Base-by-base conservation (phyloP, 108 stramenopile genomes). In the Fragilaria crotonensis region DNA sequence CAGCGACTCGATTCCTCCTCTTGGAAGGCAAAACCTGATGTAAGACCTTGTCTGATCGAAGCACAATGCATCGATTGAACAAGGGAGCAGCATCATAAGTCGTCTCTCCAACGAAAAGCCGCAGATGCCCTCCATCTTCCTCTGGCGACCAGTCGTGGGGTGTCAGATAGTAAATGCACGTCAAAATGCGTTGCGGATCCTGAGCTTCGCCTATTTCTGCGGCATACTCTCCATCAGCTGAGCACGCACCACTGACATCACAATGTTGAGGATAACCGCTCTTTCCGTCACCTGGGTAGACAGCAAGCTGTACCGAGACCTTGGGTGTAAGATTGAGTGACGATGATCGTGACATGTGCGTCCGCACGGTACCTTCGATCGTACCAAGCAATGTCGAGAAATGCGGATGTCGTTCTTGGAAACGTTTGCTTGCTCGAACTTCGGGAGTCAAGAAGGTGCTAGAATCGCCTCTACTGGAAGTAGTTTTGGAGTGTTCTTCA, bases 111-210 rank as follows among this genome's bases (percentile, higher is more conserved):
- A 31, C 11, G 60, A 71, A 81, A 5, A 87, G 33, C 33, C 82
- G 64, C 4, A 87, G 66, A 1, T 53, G 63, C 17, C 86, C 86
- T 22, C 80, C 82, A 67, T 87, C 86, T 18, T 56, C 36, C 3
- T 63, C 55, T 14, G 52, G 67, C 63, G 72, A 65, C 82, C 82
- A 81, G 30, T 81, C 81, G 2, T 49, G 32, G 22, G 73, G 60
- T 4, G 79, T 84, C 31, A 87, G 32, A 50, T 87, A 87, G 48
- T 87, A 87, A 17, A 87, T 68, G 30, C 55, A 73, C n/a, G 82
- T 87, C 4, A 87, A 48, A 45, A 83, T 50, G 26, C 86, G 67
- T 32, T 69, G 11, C 31, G 11, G 21, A 23, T 50, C 17, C n/a
- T n/a, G n/a, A 52, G 27, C 20, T 30, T 41, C 30, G 51, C 19